Percentiles rank a stretch among this genome's conserved stretches.
These are phyloP conservation scores for Aspergillus pseudoviridinutans DNA, from an alignment of 2,329 filamentous ascomycete species.

Conservation along the genomic window DNA sequence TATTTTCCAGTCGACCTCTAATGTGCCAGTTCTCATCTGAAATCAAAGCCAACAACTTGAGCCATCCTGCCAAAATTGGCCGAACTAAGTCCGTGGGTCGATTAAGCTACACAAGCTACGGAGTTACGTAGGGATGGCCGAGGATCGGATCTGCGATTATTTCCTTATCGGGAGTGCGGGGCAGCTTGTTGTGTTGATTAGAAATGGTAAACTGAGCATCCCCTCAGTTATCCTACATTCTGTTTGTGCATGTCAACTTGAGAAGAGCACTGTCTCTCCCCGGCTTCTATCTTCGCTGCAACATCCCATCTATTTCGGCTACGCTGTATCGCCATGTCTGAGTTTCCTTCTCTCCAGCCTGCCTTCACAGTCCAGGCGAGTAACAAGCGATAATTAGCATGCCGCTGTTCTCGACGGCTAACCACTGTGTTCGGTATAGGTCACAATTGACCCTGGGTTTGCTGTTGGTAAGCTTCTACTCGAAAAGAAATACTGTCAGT, in stretches of 20 bases:
- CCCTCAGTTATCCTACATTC: neutral
- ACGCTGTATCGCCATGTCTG: constrained; percentile 33
- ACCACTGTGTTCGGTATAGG: constrained; percentile 14
- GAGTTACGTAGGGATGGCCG: too few species aligned
- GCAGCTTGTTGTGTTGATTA: neutral
- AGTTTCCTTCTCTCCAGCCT: constrained; percentile 37
- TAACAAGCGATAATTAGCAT: neutral
- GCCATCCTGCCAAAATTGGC: neutral
- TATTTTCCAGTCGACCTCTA: neutral
- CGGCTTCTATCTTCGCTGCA: neutral
- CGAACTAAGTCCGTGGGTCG: neutral
- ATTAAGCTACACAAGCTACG: neutral
- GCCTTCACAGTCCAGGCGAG: constrained; percentile 39
- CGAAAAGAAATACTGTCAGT: neutral
- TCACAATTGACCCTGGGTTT: constrained; percentile 27
- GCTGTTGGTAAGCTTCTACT: constrained; percentile 27
- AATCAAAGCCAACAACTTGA: neutral
- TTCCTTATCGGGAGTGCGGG: neutral
- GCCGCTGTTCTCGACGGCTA: neutral
- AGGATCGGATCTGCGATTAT: neutral
- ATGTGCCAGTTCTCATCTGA: neutral
- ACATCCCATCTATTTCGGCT: neutral
- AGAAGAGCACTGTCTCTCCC: neutral
- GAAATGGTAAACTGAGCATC: neutral
- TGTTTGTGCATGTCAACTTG: neutral